A percentile compares a stretch with the other conserved stretches of the same genome.
Conservation (phyloP, 1,284 basidiomycete species). For the Melampsora medusae region DNA sequence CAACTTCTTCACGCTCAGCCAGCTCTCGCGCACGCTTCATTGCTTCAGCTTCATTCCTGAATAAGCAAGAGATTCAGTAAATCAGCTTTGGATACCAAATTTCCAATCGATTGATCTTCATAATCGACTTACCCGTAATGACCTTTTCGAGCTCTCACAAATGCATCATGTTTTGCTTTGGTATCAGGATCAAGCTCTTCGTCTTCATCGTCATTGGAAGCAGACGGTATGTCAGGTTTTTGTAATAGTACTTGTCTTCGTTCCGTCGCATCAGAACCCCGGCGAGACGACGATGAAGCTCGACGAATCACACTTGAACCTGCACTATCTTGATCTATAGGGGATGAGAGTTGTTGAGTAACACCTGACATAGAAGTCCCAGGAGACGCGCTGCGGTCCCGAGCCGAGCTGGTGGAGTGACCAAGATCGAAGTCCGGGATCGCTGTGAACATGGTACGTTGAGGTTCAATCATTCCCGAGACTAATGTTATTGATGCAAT, state of each 20-base stretch:
- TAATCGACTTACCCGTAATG: conserved; percentile 27
- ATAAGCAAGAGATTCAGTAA: not conserved
- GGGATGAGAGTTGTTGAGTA: not conserved
- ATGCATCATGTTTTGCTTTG: conserved; percentile 41
- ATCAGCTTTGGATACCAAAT: not conserved
- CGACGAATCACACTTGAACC: conserved; percentile 10
- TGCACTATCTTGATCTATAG: not conserved
- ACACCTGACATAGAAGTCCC: not conserved
- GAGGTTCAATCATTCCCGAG: not conserved
- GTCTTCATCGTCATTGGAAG: conserved; percentile 21
- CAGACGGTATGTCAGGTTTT: conserved; percentile 10
- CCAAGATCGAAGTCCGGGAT: conserved; percentile 43
- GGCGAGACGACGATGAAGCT: conserved; percentile 22
- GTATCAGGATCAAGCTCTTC: conserved; percentile 33
- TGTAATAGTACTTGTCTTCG: conserved; percentile 33
- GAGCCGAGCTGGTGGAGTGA: conserved; percentile 3
- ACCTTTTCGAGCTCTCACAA: conserved; percentile 34
- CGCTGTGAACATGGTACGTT: not conserved
- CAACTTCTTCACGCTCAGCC: conserved; percentile 38
- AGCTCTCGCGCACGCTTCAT: conserved; percentile 37
- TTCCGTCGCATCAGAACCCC: conserved; percentile 29
- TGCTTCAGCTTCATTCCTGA: conserved; percentile 37
- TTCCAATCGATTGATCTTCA: not conserved
- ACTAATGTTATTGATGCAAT: not conserved
- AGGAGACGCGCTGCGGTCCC: not conserved